A percentile compares a stretch with the other conserved stretches of the same genome.
Conservation (phyloP, 2,329 filamentous ascomycete species). For the Hypomyces perniciosus region DNA sequence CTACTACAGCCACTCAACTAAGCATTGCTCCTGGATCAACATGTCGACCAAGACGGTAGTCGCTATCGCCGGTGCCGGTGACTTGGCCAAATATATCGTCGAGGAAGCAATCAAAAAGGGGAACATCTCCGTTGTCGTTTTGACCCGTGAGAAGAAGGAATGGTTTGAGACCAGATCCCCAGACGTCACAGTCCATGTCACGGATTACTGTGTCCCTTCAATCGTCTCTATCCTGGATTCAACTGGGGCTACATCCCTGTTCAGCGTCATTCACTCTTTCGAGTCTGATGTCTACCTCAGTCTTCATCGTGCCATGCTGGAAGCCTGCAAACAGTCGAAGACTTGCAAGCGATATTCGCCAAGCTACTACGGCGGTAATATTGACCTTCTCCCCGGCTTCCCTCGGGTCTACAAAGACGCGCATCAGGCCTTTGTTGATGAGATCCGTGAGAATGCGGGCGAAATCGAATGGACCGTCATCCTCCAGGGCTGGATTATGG, state of each 20-base stretch:
- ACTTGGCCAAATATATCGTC: slow-evolving; percentile 1
- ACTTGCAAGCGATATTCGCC: slow-evolving; percentile 5
- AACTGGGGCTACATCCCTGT: neutral
- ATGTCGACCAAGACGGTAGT: neutral
- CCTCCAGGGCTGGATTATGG: neutral
- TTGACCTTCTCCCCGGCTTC: neutral
- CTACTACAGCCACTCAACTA: too few species aligned
- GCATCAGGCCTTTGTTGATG: slow-evolving; percentile 1
- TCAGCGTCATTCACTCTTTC: neutral
- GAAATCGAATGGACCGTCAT: slow-evolving; percentile 4
- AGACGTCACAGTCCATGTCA: neutral
- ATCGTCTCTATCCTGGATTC: neutral
- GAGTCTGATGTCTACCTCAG: neutral
- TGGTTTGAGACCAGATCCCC: slow-evolving; percentile 2
- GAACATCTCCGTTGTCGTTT: slow-evolving; percentile 9
- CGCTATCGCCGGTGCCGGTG: slow-evolving; percentile 1
- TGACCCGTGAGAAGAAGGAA: neutral
- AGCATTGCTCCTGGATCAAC: neutral
- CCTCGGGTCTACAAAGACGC: slow-evolving; percentile 1
- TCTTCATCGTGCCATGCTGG: neutral
- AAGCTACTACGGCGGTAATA: slow-evolving; percentile 2
- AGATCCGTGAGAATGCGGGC: neutral
- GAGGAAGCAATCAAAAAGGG: slow-evolving; percentile 1
- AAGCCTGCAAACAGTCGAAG: neutral
- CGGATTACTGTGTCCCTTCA: neutral